Base-by-base conservation (phyloP, 2,329 filamentous ascomycete genomes). In the Hypoxylon sp. region DNA sequence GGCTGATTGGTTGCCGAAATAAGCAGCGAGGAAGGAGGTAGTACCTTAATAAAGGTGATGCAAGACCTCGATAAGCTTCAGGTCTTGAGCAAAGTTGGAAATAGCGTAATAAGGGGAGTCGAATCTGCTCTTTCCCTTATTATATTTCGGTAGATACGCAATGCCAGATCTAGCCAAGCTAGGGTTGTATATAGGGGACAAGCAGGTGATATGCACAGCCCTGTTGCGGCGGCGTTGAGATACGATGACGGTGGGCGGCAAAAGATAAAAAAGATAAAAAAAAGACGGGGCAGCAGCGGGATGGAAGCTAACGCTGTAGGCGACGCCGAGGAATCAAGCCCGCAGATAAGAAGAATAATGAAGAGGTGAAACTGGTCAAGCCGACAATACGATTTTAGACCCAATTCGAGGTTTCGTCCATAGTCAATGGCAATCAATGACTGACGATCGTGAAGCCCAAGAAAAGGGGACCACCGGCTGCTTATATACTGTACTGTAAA, bases 11-110 rank as follows among this genome's bases (percentile, higher is more conserved):
- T 37, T 55, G 51, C 52, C 58, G 62, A 42, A 66, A 64, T 59
- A 46, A 39, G 52, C 17, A 32, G 55, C 13, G 37, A 54, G 44
- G 52, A 58, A 58, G 35, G 29, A 51, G 58, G 59, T 55, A 44
- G 62, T 66, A 70, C 68, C 68, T 68, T 71, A 65, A 69, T 71
- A 39, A 69, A 69, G 63, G 54, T 63, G 63, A 71, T 71, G 69
- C 66, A 63, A 67, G 53, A 37, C 55, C 52, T 69, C 68, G 50
- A 67, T 55, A 66, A 51, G 56, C 52, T 62, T 55, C 47, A 55
- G 39, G 19, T 44, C 37, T 52, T 57, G 19, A 31, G 60, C 37
- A 46, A 56, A 65, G 37, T 55, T 60, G 54, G 19, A 55, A 47
- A 62, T 55, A 68, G 24, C 15, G 61, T 46, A 56, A 51, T 47